Base-by-base conservation (phyloP, 768 basidiomycete species). In the Trametes gibbosa region DNA sequence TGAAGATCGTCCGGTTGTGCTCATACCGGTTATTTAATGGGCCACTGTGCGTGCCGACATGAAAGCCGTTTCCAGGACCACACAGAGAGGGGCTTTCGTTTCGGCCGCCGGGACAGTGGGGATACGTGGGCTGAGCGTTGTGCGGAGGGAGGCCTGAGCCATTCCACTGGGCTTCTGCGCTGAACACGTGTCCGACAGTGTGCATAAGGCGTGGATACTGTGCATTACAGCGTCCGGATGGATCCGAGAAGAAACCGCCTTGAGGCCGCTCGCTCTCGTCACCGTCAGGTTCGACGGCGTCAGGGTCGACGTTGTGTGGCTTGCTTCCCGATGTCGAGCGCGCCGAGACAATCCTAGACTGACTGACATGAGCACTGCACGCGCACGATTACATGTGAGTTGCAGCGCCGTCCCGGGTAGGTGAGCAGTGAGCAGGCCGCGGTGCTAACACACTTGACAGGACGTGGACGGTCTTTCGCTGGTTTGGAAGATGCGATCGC, bases 11-110 rank as follows among this genome's bases (percentile, higher is more conserved):
- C 32, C n/a, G n/a, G 41, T 24, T 41, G 37, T 1, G 32, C 34
- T 59, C 56, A 59, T 52, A 48, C 46, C 56, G 56, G 56, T 51
- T 59, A 53, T 39, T 59, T 47, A 35, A 47, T 52, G 5, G 16
- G 24, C 10, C 25, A 23, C 35, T 39, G 27, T 53, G 34, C 45
- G 40, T 17, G 45, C 58, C 51, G 51, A 41, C 43, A 59, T 59
- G 43, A 53, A 52, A 10, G 39, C 50, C 35, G 58, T 59, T 45
- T 48, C 58, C 58, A 59, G 40, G 58, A 50, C 53, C 58, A 59
- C 58, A 27, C 45, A 39, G 32, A 51, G 57, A 45, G 58, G 53
- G 50, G 37, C 17, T 53, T 48, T 59, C 58, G 58, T 45, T 12
- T 47, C 40, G 24, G 46, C 45, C 21, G 23, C 42, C 37, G 45